These are phyloP conservation scores for Xylariaceae sp. DNA, from an alignment of 2,329 filamentous ascomycete species.

Conservation along the genomic window DNA sequence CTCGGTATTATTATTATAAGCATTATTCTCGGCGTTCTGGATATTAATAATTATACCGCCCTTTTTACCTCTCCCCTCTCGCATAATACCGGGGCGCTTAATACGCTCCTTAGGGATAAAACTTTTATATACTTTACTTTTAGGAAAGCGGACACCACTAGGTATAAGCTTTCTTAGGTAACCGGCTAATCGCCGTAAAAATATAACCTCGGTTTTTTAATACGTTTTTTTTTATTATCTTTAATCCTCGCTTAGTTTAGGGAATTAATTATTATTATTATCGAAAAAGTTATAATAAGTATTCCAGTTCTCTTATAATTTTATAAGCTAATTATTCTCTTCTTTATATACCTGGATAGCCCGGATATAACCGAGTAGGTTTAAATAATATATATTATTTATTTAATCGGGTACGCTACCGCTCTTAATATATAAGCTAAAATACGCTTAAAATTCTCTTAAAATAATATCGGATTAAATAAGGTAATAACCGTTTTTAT, in stretches of 20 bases:
- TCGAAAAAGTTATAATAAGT: neutral
- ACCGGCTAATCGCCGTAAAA: too few species aligned
- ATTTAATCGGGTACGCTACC: neutral
- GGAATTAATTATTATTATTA: neutral
- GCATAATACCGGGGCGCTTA: too few species aligned
- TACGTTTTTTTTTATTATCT: neutral
- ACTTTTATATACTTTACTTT: too few species aligned
- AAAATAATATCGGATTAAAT: neutral
- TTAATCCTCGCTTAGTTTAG: neutral
- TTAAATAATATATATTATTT: neutral
- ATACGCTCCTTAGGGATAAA: too few species aligned
- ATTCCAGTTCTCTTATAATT: neutral
- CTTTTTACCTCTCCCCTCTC: too few species aligned
- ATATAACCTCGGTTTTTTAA: neutral
- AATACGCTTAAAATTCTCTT: neutral
- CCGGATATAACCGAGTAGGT: neutral
- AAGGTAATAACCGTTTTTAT: neutral
- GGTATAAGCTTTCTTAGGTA: too few species aligned
- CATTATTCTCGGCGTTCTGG: too few species aligned
- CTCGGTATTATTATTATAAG: neutral
- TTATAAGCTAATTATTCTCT: neutral
- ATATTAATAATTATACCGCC: too few species aligned
- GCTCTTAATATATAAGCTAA: neutral
- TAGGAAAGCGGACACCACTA: too few species aligned
- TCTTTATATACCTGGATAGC: neutral